Conservation (phyloP, 768 basidiomycete genomes). For the Lentinula guzmanii region DNA sequence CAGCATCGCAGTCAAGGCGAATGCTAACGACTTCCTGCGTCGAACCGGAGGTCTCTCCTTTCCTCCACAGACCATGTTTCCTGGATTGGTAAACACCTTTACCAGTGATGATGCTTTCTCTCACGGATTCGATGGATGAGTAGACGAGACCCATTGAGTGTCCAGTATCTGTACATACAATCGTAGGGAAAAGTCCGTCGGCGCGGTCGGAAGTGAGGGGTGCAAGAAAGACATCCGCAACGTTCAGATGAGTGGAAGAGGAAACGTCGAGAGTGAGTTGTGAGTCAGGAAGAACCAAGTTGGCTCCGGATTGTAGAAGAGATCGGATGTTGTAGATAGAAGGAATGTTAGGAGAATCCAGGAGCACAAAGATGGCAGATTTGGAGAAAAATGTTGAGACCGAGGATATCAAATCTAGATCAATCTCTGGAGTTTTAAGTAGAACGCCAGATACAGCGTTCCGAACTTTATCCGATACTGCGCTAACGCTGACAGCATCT, state of each 20-base stretch:
- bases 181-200: slow-evolving; percentile 90
- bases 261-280: slow-evolving; percentile 57
- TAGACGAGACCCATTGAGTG: slow-evolving; percentile 90
- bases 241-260: slow-evolving; percentile 54
- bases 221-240: slow-evolving; percentile 84
- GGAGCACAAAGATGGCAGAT: slow-evolving; percentile 57
- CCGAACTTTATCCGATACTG: slow-evolving; percentile 70
- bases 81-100: slow-evolving; percentile 95
- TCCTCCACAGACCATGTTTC: slow-evolving; percentile 93
- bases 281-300: slow-evolving; percentile 65
- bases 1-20: slow-evolving; percentile 85
- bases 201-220: slow-evolving; percentile 78
- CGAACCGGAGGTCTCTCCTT: slow-evolving; percentile 94
- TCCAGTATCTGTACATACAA: slow-evolving; percentile 77
- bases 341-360: slow-evolving; percentile 42
- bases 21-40: slow-evolving; percentile 85
- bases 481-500: slow-evolving; percentile 65
- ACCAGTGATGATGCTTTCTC: slow-evolving; percentile 81
- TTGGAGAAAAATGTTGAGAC: slow-evolving; percentile 69
- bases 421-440: slow-evolving; percentile 67
- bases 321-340: slow-evolving; percentile 56
- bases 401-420: slow-evolving; percentile 72
- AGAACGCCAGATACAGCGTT: slow-evolving; percentile 74
- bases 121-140: slow-evolving; percentile 82
- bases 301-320: slow-evolving; percentile 51